These are phyloP conservation scores for Leishmania major DNA, from an alignment of 208 protist genomes.

Conservation along the genomic window DNA sequence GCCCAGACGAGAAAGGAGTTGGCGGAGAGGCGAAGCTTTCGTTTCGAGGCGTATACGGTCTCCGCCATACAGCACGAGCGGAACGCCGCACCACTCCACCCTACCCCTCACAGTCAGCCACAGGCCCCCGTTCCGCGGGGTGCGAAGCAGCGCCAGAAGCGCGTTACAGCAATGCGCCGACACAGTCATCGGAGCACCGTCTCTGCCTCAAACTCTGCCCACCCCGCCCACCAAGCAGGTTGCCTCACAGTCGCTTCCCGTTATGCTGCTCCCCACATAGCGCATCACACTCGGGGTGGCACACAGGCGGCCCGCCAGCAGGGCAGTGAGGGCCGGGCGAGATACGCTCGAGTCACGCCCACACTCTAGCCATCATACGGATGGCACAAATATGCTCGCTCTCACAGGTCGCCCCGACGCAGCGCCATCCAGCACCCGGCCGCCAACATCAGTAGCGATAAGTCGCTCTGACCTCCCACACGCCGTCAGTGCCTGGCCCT, in stretches of 20 bases:
- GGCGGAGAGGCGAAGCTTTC: too few relatives aligned
- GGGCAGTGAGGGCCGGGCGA: too few relatives aligned
- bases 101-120: not conserved
- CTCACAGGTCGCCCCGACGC: not conserved
- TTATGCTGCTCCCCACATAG: too few relatives aligned
- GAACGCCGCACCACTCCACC: not conserved
- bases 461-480: not conserved
- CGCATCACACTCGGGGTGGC: too few relatives aligned
- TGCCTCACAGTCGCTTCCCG: too few relatives aligned
- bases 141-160: not conserved
- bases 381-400: not conserved
- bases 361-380: not conserved
- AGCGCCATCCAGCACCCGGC: not conserved
- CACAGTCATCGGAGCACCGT: not conserved
- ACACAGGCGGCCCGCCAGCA: too few relatives aligned
- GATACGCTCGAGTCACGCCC: not conserved
- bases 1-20: too few relatives aligned
- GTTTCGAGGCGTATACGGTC: too few relatives aligned
- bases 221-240: too few relatives aligned
- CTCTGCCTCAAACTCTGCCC: too few relatives aligned
- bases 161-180: not conserved
- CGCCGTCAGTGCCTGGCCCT: not conserved
- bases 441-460: not conserved
- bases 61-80: not conserved
- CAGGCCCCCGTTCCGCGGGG: not conserved